Conservation (phyloP, 179 eudicot genomes). For the Camellia oleifera region DNA sequence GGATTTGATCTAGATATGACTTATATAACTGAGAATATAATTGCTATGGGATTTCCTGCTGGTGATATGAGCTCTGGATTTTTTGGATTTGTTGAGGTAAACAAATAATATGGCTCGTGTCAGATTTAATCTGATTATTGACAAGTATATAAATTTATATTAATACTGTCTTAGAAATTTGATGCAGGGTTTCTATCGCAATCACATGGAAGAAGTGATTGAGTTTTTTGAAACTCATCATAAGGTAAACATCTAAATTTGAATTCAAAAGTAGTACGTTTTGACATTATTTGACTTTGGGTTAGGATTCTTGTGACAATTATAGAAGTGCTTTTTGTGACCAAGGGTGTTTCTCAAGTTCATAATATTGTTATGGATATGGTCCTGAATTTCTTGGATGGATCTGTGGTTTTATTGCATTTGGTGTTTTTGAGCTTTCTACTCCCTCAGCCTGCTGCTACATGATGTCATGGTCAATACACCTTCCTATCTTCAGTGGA, state of each 20-base stretch:
- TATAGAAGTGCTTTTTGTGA: background rate
- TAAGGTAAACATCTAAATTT: constrained; percentile 43
- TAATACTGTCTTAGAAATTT: constrained; percentile 17
- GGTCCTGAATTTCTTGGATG: background rate
- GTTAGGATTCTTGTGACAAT: background rate
- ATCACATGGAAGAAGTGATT: constrained; percentile 97
- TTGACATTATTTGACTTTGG: background rate
- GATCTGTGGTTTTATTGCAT: constrained; percentile 5
- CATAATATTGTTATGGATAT: background rate
- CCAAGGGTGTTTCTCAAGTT: background rate
- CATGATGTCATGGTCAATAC: background rate
- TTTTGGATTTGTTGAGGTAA: constrained; percentile 94
- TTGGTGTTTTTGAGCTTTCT: background rate
- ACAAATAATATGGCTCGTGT: background rate
- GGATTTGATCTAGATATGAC: constrained; percentile 96
- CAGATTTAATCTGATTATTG: background rate
- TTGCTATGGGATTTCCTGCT: constrained; percentile 99
- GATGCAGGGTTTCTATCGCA: constrained; percentile 87
- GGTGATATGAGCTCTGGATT: constrained; percentile 96
- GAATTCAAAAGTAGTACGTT: background rate
- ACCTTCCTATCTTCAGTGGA: background rate
- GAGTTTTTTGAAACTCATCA: constrained; percentile 90
- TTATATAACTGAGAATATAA: constrained; percentile 84
- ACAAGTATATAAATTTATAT: background rate
- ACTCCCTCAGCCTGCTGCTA: background rate